A percentile compares a stretch with the other conserved stretches of the same genome.
Evolutionary conservation across 2,329 filamentous ascomycete genomes (phyloP).

Genomic region (Zymoseptoria tritici): DNA sequence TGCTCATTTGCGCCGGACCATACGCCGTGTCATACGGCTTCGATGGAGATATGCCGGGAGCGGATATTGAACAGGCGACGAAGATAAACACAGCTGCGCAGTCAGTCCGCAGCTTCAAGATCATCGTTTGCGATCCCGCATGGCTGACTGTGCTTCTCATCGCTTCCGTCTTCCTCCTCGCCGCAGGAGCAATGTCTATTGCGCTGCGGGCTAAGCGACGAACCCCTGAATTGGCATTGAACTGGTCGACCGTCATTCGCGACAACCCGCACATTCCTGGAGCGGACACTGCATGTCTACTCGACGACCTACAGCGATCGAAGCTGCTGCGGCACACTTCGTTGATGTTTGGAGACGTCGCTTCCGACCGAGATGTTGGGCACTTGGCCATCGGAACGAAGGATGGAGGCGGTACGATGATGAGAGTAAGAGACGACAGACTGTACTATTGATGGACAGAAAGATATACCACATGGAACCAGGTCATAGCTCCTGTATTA

Average conservation of each 20-base stretch:
- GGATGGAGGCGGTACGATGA: background rate
- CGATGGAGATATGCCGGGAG: background rate
- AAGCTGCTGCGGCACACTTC: background rate
- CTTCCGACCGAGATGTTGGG: background rate
- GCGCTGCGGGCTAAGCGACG: background rate
- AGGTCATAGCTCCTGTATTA: too few species aligned
- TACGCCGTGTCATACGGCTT: background rate
- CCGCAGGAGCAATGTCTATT: background rate
- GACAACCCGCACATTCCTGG: background rate
- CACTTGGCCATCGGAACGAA: background rate
- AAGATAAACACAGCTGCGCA: background rate
- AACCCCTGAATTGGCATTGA: slow-evolving; percentile 1
- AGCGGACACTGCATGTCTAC: background rate
- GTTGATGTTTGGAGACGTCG: slow-evolving; percentile 3
- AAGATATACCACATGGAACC: too few species aligned
- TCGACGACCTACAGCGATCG: background rate
- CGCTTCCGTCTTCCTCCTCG: background rate
- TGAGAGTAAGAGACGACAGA: background rate
- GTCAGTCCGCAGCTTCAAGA: background rate
- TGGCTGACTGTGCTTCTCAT: slow-evolving; percentile 1
- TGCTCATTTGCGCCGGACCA: background rate
- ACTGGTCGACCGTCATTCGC: slow-evolving; percentile 2
- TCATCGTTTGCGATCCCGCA: background rate
- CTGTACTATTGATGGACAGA: background rate
- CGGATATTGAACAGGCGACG: background rate